A percentile compares a stretch with the other conserved stretches of the same genome.
These are phyloP conservation scores for Waltergamsia citrina DNA, from an alignment of 2,329 filamentous ascomycete species.

Conservation along the genomic window DNA sequence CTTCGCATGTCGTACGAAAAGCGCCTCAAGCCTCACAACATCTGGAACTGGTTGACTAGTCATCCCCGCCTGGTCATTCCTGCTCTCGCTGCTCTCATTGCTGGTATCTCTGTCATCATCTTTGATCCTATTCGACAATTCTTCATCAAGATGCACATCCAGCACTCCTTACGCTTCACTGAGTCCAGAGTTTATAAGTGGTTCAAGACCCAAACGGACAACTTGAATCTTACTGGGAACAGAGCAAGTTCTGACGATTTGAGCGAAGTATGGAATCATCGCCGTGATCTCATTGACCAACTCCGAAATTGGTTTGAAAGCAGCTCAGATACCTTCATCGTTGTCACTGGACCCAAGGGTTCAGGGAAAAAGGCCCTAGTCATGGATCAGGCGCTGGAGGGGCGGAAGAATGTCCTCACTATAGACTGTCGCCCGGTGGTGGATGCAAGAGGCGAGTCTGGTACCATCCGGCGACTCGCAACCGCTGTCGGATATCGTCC, in stretches of 20 bases:
- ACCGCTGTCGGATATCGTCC: constrained; percentile 81
- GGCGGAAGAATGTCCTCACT: constrained; percentile 67
- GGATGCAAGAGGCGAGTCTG: constrained; percentile 79
- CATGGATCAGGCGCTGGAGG: constrained; percentile 71
- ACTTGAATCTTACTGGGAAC: constrained; percentile 51
- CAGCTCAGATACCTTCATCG: constrained; percentile 83
- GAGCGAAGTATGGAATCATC: constrained; percentile 78
- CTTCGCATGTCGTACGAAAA: constrained; percentile 79
- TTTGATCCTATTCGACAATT: constrained; percentile 94
- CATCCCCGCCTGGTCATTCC: constrained; percentile 89
- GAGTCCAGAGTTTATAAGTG: constrained; percentile 69
- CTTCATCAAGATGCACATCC: constrained; percentile 83
- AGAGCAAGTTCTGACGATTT: constrained; percentile 59
- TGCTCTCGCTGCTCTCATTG: constrained; percentile 67
- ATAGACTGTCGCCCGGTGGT: constrained; percentile 92
- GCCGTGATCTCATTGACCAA: constrained; percentile 71
- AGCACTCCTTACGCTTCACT: constrained; percentile 62
- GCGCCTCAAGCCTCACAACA: constrained; percentile 65
- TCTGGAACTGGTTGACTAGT: constrained; percentile 78
- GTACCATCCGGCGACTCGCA: constrained; percentile 75
- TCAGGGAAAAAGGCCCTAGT: constrained; percentile 87
- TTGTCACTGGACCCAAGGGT: constrained; percentile 84
- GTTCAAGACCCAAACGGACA: constrained; percentile 57
- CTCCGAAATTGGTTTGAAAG: constrained; percentile 82
- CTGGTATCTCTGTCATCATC: constrained; percentile 73